A percentile compares a stretch with the other conserved stretches of the same genome.
Conservation (phyloP, 805 yeast genomes). For the Candida alai region DNA sequence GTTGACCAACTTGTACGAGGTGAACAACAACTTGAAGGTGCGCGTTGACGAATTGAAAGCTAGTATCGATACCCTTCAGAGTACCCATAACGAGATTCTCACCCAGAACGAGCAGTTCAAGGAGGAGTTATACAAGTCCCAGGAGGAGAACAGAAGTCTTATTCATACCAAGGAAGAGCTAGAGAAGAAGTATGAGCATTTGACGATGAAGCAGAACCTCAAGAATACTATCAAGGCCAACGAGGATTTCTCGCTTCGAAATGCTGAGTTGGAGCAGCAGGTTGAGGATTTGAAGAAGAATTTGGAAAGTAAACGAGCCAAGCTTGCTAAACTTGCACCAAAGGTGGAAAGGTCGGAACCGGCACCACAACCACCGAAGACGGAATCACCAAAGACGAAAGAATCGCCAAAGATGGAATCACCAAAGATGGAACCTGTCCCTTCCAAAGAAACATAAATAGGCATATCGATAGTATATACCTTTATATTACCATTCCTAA, state of each 20-base stretch:
- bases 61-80: constrained; percentile 26
- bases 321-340: constrained; percentile 15
- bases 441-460: too few relatives aligned
- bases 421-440: too few relatives aligned
- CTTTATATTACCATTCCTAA: too few relatives aligned
- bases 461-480: too few relatives aligned
- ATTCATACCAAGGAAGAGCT: constrained; percentile 12
- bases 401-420: too few relatives aligned
- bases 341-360: background rate
- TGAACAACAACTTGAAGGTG: constrained; percentile 28
- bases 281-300: constrained; percentile 21
- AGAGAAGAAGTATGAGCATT: constrained; percentile 23
- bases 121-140: constrained; percentile 17
- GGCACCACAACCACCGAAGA: background rate
- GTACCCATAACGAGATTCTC: constrained; percentile 35
- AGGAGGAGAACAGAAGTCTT: constrained; percentile 17
- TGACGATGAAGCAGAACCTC: constrained; percentile 36
- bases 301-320: constrained; percentile 25
- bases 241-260: constrained; percentile 32
- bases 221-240: constrained; percentile 39
- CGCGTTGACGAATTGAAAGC: constrained; percentile 24
- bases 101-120: constrained; percentile 28
- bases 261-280: constrained; percentile 31
- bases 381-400: background rate
- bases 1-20: constrained; percentile 33